These are phyloP conservation scores for Fonsecaea pedrosoi DNA, from an alignment of 2,329 filamentous ascomycete genomes.

Conservation along the genomic window DNA sequence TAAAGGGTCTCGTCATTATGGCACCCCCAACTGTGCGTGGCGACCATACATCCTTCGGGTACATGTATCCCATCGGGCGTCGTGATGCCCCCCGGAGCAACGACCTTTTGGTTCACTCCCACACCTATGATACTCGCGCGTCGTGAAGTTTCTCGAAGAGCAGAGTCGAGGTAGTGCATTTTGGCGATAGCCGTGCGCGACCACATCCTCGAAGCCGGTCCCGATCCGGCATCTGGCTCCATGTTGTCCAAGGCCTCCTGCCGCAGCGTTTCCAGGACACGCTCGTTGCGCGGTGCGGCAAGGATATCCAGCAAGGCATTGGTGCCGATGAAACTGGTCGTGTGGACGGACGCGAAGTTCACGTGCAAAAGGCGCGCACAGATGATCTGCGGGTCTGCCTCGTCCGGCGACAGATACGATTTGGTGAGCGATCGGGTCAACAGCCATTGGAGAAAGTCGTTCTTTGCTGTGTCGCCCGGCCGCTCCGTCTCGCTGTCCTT, in stretches of 20 bases:
- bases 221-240: conserved; percentile 10
- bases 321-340: conserved; percentile 42
- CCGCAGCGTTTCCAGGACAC: conserved; percentile 43
- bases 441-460: conserved; percentile 65
- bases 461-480: conserved; percentile 44
- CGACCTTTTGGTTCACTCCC: conserved; percentile 40
- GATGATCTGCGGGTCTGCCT: conserved; percentile 56
- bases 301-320: conserved; percentile 43
- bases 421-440: conserved; percentile 22
- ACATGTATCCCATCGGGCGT: conserved; percentile 53
- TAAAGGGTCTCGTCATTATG: conserved; percentile 58
- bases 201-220: conserved; percentile 38
- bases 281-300: conserved; percentile 39
- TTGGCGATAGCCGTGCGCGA: conserved; percentile 47
- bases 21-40: conserved; percentile 53
- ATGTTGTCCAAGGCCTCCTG: conserved; percentile 36
- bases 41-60: conserved; percentile 55
- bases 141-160: conserved; percentile 52
- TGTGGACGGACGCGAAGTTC: conserved; percentile 45
- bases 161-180: conserved; percentile 51
- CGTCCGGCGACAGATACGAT: conserved; percentile 39
- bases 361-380: conserved; percentile 61
- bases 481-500: neutral
- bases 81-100: conserved; percentile 39
- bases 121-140: conserved; percentile 49